Evolutionary conservation across 2,329 filamentous ascomycete genomes (phyloP), one percentile per base, ranked within the genome.

Genomic region (Elsinoe fawcettii): DNA sequence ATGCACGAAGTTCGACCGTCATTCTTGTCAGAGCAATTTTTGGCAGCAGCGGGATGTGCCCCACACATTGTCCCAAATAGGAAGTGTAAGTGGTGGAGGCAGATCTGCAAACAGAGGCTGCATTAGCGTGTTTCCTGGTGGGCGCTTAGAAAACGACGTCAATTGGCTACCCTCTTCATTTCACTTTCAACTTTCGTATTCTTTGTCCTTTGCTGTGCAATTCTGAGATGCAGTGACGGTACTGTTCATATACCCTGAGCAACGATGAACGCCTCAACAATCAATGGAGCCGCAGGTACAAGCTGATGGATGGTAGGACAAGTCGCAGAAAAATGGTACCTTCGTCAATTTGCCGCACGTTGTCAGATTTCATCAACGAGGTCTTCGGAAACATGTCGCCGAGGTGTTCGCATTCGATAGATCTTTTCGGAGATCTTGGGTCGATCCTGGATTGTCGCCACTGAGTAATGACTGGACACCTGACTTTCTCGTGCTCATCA

Each of bases 401-500:
- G 49, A 36, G 30, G n/a, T 16, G 11, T 23, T 47, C 30, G 22
- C 39, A 16, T 36, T 14, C 36, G 9, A 22, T 23, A 30, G 14
- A 36, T 37, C 25, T 36, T 47, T 56, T 51, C 51, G 16, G 54
- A 58, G 60, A 55, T 53, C 49, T 39, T 53, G 49, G 44, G 23
- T 49, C 20, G 16, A 20, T 30, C 23, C 8, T 16, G 44, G 25
- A 30, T 12, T 30, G 20, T 37, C 30, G 18, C 49, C 34, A 30
- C 49, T 11, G 49, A 53, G 32, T 53, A 36, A 53, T 53, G 49
- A 25, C 32, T n/a, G 32, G 30, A 53, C 49, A 53, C 49, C 25
- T 53, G 49, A 53, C 49, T 53, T 39, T 39, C n/a, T 37, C 34
- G 34, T 30, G 30, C 16, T 14, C 18, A 39, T 39, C 49, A 53